Percentiles rank a stretch among this genome's conserved stretches.
phyloP scores from a whole-genome alignment of 2,329 filamentous ascomycete species.

The Leptographium galeiforme region DNA sequence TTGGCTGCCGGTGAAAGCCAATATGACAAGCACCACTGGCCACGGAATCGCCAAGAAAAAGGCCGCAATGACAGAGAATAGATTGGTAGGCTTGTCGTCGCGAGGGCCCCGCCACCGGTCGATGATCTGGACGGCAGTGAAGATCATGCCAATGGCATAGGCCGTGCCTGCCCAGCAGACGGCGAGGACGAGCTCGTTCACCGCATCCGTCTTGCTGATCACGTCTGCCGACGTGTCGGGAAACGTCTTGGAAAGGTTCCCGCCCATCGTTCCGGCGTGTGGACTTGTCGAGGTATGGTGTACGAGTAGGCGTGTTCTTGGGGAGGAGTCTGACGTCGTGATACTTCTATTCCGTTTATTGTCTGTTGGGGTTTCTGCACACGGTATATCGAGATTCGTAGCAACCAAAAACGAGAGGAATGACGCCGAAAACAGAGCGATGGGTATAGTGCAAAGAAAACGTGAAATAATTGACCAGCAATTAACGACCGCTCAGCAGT shows the following conservation, averaged over 20 bases:
- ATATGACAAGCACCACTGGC: slow-evolving; percentile 12
- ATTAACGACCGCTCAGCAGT: slow-evolving; percentile 10
- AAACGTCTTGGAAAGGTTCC: slow-evolving; percentile 6
- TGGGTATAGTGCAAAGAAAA: background rate
- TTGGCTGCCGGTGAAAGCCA: slow-evolving; percentile 5
- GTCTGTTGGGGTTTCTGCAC: too few relatives aligned
- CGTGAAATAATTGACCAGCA: slow-evolving; percentile 10
- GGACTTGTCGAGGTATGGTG: background rate
- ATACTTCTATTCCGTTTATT: too few relatives aligned
- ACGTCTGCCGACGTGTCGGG: slow-evolving; percentile 11
- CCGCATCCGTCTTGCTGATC: slow-evolving; percentile 10
- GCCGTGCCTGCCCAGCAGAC: slow-evolving; percentile 10
- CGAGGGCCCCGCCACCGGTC: slow-evolving; percentile 16
- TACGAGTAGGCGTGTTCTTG: background rate
- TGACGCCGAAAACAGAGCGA: background rate
- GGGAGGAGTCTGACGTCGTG: background rate
- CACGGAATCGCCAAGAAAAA: slow-evolving; percentile 11
- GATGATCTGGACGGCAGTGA: slow-evolving; percentile 13
- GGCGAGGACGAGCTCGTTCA: slow-evolving; percentile 11
- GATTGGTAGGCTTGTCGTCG: slow-evolving; percentile 11
- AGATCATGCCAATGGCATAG: slow-evolving; percentile 15
- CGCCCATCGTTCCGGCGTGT: slow-evolving; percentile 6
- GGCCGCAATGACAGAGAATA: slow-evolving; percentile 11
- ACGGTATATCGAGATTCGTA: too few relatives aligned
- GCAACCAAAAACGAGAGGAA: background rate